phyloP scores from a whole-genome alignment of 2,329 filamentous ascomycete species.

The Septoria linicola region DNA sequence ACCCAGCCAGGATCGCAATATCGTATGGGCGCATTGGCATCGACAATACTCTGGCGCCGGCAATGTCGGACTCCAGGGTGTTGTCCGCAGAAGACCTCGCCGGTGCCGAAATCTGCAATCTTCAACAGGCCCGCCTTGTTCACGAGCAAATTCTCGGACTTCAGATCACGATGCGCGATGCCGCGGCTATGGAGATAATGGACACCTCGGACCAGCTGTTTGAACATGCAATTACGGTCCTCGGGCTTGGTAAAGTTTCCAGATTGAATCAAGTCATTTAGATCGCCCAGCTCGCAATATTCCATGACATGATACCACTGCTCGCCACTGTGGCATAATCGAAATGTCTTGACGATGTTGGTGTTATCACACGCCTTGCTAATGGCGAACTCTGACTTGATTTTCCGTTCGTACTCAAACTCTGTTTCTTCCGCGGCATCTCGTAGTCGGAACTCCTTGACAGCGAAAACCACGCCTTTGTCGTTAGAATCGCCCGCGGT shows the following conservation, averaged over 20 bases:
- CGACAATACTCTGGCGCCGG: conserved; percentile 60
- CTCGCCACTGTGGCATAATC: conserved; percentile 67
- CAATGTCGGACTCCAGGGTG: conserved; percentile 68
- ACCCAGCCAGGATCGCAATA: conserved; percentile 77
- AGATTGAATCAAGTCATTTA: conserved; percentile 70
- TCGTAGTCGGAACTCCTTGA: conserved; percentile 82
- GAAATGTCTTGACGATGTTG: conserved; percentile 79
- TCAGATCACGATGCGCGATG: conserved; percentile 88
- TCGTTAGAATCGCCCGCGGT: conserved; percentile 49
- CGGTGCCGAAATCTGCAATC: conserved; percentile 89
- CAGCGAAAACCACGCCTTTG: conserved; percentile 66
- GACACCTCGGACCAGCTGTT: conserved; percentile 80
- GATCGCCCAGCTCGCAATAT: conserved; percentile 78
- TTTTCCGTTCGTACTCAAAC: conserved; percentile 79
- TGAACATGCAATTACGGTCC: conserved; percentile 82
- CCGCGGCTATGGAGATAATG: conserved; percentile 79
- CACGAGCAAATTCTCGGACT: conserved; percentile 81
- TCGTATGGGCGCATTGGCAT: conserved; percentile 69
- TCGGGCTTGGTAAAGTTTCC: conserved; percentile 61
- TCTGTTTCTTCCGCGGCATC: conserved; percentile 63
- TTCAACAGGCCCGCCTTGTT: conserved; percentile 78
- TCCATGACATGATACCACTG: conserved; percentile 94
- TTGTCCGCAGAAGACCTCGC: conserved; percentile 78
- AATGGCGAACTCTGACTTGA: conserved; percentile 87
- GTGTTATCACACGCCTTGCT: conserved; percentile 82